phyloP scores from a whole-genome alignment of 345 rosid species.

The Trapa incisa region DNA sequence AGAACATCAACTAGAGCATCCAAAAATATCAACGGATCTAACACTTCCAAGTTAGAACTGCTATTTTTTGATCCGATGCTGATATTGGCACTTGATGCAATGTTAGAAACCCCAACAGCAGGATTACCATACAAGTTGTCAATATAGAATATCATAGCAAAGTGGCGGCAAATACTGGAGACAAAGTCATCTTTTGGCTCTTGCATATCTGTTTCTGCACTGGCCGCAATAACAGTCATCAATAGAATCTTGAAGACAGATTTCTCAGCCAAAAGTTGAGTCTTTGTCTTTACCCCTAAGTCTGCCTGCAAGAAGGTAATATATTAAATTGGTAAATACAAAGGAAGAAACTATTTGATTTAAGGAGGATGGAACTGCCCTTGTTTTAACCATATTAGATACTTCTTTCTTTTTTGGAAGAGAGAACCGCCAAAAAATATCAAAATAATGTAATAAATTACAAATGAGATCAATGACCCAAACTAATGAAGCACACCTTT shows the following conservation, averaged over 20 bases:
- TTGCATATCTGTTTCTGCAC: slow-evolving; percentile 65
- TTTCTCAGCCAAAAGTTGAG: slow-evolving; percentile 97
- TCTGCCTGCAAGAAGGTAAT: slow-evolving; percentile 51
- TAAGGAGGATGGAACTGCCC: background rate
- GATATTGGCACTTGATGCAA: slow-evolving; percentile 32
- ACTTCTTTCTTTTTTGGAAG: background rate
- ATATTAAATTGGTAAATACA: background rate
- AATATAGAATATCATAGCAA: slow-evolving; percentile 78
- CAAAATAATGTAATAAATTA: background rate
- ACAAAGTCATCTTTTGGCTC: slow-evolving; percentile 74
- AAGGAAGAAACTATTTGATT: background rate
- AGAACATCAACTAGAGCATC: slow-evolving; percentile 95
- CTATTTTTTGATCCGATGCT: slow-evolving; percentile 55
- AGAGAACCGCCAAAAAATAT: background rate
- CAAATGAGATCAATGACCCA: background rate
- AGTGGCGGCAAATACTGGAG: slow-evolving; percentile 76
- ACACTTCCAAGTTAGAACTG: slow-evolving; percentile 61
- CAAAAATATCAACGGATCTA: slow-evolving; percentile 82
- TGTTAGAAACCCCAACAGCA: slow-evolving; percentile 38
- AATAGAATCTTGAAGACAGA: slow-evolving; percentile 88
- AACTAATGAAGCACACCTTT: slow-evolving; percentile 44
- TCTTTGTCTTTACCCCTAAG: slow-evolving; percentile 96
- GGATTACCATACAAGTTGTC: slow-evolving; percentile 42
- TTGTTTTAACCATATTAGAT: no score
- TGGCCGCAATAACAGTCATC: slow-evolving; percentile 75